Conservation (phyloP, 2,329 filamentous ascomycete species). For the Chrysoporthe deuterocubensis region DNA sequence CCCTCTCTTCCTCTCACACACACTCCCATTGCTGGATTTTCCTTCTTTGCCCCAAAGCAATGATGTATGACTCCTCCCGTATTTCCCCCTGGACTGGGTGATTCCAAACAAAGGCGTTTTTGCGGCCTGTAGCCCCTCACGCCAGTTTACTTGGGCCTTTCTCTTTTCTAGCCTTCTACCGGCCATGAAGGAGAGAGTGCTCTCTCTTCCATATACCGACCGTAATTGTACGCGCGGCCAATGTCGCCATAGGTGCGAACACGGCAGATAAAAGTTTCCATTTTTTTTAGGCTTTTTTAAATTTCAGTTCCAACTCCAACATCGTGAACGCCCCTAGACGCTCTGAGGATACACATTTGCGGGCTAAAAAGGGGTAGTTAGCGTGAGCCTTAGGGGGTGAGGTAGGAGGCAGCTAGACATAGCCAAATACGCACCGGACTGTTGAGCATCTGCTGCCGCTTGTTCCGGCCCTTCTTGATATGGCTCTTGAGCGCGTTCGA, state of each 20-base stretch:
- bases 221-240: background rate
- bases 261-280: too few species aligned
- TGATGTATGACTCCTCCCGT: conserved; percentile 4
- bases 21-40: conserved; percentile 1
- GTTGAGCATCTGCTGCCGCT: conserved; percentile 92
- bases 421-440: conserved; percentile 76
- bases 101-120: too few species aligned
- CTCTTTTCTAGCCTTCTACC: conserved; percentile 24
- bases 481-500: conserved; percentile 96
- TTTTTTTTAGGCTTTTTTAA: background rate
- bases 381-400: too few species aligned
- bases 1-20: background rate
- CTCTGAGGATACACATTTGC: conserved; percentile 30
- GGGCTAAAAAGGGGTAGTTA: conserved; percentile 17
- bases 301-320: conserved; percentile 12
- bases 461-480: conserved; percentile 97
- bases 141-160: conserved; percentile 1
- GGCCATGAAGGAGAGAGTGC: conserved; percentile 21
- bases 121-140: too few species aligned
- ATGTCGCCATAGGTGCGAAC: background rate
- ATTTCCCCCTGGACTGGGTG: conserved; percentile 1
- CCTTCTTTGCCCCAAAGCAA: background rate
- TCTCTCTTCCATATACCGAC: conserved; percentile 1
- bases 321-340: conserved; percentile 19
- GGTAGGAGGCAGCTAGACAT: too few species aligned